These are phyloP conservation scores for Talaromyces pinophilus DNA, from an alignment of 2,329 filamentous ascomycete species.

Conservation along the genomic window DNA sequence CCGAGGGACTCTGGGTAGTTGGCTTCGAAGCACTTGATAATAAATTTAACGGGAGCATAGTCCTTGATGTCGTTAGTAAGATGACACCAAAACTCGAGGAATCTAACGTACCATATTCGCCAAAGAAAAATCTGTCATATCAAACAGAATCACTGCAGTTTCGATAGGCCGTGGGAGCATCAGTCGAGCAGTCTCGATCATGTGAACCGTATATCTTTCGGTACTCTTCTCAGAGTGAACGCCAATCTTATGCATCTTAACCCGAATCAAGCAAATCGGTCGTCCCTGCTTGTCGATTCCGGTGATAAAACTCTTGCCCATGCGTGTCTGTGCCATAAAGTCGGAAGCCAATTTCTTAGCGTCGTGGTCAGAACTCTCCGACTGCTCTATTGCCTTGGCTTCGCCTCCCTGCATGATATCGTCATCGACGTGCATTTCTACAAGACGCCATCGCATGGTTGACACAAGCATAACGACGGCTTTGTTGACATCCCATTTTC, in stretches of 20 bases:
- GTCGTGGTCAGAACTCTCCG: slow-evolving; percentile 59
- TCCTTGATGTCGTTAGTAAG: slow-evolving; percentile 58
- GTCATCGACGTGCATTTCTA: slow-evolving; percentile 83
- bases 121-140: slow-evolving; percentile 91
- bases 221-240: slow-evolving; percentile 80
- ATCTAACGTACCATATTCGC: slow-evolving; percentile 75
- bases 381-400: slow-evolving; percentile 61
- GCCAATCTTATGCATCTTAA: slow-evolving; percentile 75
- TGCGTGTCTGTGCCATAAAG: slow-evolving; percentile 77
- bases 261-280: slow-evolving; percentile 83
- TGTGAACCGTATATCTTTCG: slow-evolving; percentile 87
- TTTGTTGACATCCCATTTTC: slow-evolving; percentile 94
- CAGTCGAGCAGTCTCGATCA: slow-evolving; percentile 92
- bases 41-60: slow-evolving; percentile 95
- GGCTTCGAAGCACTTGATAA: slow-evolving; percentile 99
- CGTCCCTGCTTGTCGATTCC: slow-evolving; percentile 80
- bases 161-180: slow-evolving; percentile 77
- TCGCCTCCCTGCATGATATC: slow-evolving; percentile 82
- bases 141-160: slow-evolving; percentile 90
- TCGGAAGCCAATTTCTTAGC: slow-evolving; percentile 71
- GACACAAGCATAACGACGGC: slow-evolving; percentile 92
- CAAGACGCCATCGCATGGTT: slow-evolving; percentile 86
- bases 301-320: slow-evolving; percentile 93
- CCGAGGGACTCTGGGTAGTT: slow-evolving; percentile 96
- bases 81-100: slow-evolving; percentile 7